These are phyloP conservation scores for Ganoderma lingzhi DNA, from an alignment of 1,284 basidiomycete species.

Conservation along the genomic window DNA sequence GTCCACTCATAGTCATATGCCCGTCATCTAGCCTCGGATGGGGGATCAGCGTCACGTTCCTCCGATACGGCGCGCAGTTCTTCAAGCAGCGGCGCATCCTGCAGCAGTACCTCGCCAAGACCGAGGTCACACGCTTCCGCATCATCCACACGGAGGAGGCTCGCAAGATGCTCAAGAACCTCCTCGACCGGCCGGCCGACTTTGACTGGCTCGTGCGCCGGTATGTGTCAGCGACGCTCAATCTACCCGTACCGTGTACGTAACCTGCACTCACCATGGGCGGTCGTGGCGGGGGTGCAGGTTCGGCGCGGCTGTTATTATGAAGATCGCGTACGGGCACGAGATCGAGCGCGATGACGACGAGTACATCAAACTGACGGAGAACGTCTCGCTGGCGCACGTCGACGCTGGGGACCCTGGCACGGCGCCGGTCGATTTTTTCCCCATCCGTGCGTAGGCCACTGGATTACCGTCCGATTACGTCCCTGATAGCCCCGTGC, in stretches of 20 bases:
- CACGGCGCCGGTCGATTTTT: slow-evolving; percentile 32
- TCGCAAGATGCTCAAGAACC: slow-evolving; percentile 32
- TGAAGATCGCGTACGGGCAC: slow-evolving; percentile 40
- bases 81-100: slow-evolving; percentile 39
- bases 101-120: slow-evolving; percentile 35
- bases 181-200: slow-evolving; percentile 33
- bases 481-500: background rate
- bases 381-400: slow-evolving; percentile 30
- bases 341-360: slow-evolving; percentile 34
- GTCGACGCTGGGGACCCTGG: slow-evolving; percentile 31
- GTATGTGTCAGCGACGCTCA: slow-evolving; percentile 14
- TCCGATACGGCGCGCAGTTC: slow-evolving; percentile 35
- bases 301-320: slow-evolving; percentile 31
- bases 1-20: slow-evolving; percentile 3
- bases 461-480: background rate
- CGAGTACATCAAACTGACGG: slow-evolving; percentile 33
- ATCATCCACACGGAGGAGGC: slow-evolving; percentile 35
- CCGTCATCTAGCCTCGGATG: slow-evolving; percentile 27
- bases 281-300: slow-evolving; percentile 17
- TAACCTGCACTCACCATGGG: slow-evolving; percentile 11
- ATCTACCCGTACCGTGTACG: background rate
- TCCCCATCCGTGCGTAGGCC: slow-evolving; percentile 32
- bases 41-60: slow-evolving; percentile 31
- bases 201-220: slow-evolving; percentile 35
- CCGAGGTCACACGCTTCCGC: slow-evolving; percentile 32